Evolutionary conservation across 176 grass and related monocot genomes (phyloP), one percentile per base, ranked within the genome.

Genomic region (Raddia guianensis): DNA sequence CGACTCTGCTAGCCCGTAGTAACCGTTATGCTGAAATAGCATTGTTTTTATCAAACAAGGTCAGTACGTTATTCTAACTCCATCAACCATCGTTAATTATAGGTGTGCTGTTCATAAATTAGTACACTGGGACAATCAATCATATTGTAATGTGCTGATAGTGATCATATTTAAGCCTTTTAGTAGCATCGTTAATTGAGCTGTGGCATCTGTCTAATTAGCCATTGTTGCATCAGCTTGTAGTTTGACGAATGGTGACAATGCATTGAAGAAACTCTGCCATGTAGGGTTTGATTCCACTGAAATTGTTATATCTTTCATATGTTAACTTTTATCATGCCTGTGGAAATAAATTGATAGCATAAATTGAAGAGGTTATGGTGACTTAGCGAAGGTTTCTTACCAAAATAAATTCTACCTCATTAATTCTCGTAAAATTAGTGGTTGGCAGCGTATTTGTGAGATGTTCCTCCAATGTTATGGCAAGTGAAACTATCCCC

Each of bases 11-110:
- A 69, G 87, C 84, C 65, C 86, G 81, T 56, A 85, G 70, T 57
- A 91, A 88, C 66, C 84, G 84, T 66, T 80, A 87, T 85, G 73
- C 84, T 90, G 88, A 93, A 86, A 88, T 98, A 63, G 58, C 84
- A 73, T 80, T 98, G 56, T 95, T 95, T 89, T 86, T 98, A 57
- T 86, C 88, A 78, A 89, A 93, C 75, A 95, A 95, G 96, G 96
- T 95, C 57, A 80, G 77, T 82, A 42, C 59, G 37, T 78, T 65
- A 64, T 88, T 71, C 58, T 87, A 68, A 46, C 69, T 15, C 32
- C 33, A 42, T 62, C 51, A 16, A 62, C 48, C 21, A 62, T 71
- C 37, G 27, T 27, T 27, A 27, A 27, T 27, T 27, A 47, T 34
- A 8, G 56, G 42, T 71, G 9, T 58, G 33, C 33, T 20, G 59